phyloP scores from a whole-genome alignment of 2,329 filamentous ascomycete genomes.

The Pseudovirgaria hyperparasitica region DNA sequence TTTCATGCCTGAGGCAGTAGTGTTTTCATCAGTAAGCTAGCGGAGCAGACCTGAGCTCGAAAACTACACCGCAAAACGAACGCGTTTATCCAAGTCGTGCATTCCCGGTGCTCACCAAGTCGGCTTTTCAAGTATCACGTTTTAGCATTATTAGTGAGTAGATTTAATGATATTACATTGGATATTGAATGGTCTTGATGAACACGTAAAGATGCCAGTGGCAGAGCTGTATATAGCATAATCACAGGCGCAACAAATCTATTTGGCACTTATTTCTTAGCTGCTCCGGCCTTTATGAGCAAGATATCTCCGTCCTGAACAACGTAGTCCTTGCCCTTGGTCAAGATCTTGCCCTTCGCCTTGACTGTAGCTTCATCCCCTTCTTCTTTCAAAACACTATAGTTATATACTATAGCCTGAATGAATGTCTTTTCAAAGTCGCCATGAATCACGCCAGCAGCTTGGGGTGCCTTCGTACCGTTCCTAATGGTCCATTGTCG shows the following conservation, averaged over 20 bases:
- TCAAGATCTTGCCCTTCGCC: conserved; percentile 92
- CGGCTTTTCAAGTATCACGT: no score
- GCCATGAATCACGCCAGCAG: conserved; percentile 93
- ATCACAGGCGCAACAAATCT: neutral
- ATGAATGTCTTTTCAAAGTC: conserved; percentile 99
- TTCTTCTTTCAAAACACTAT: conserved; percentile 62
- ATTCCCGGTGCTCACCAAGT: no score
- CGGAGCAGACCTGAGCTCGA: no score
- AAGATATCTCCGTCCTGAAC: conserved; percentile 72
- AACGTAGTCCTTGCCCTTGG: conserved; percentile 96
- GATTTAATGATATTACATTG: no score
- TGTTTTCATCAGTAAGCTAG: no score
- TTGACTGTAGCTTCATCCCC: conserved; percentile 83
- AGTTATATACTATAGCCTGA: conserved; percentile 92
- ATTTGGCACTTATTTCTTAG: conserved; percentile 45
- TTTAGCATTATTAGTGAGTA: no score
- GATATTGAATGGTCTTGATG: no score
- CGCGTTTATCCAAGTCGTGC: no score
- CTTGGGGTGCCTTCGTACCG: conserved; percentile 93
- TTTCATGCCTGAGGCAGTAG: no score
- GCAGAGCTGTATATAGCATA: no score
- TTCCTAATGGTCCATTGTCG: conserved; percentile 96
- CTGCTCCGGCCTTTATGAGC: conserved; percentile 81
- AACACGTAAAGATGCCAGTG: no score
- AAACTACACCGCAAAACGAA: no score